A percentile compares a stretch with the other conserved stretches of the same genome.
phyloP scores from a whole-genome alignment of 306 rosid species.

The Arachis stenosperma region DNA sequence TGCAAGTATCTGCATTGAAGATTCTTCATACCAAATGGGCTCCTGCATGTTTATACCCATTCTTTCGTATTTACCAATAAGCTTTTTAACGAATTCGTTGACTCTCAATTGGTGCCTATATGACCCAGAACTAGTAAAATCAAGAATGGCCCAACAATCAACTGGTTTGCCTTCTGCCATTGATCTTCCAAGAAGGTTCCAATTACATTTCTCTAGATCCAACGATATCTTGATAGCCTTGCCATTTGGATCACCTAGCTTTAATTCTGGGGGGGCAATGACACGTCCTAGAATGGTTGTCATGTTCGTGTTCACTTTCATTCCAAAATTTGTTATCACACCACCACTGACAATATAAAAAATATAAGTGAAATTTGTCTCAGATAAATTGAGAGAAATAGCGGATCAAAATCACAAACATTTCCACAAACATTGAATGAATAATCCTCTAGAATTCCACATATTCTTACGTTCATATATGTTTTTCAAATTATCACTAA shows the following conservation, averaged over 20 bases:
- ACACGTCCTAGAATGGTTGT: slow-evolving; percentile 64
- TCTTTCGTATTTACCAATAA: slow-evolving; percentile 48
- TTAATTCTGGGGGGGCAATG: slow-evolving; percentile 71
- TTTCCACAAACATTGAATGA: slow-evolving; percentile 13
- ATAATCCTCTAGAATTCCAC: background rate
- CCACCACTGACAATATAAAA: slow-evolving; percentile 56
- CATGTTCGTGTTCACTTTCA: slow-evolving; percentile 60
- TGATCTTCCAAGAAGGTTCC: slow-evolving; percentile 68
- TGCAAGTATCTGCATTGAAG: slow-evolving; percentile 54
- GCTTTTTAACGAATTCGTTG: slow-evolving; percentile 48
- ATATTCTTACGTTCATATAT: slow-evolving; percentile 17
- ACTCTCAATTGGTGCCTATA: slow-evolving; percentile 28
- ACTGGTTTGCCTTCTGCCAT: slow-evolving; percentile 66
- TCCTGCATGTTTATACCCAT: slow-evolving; percentile 67
- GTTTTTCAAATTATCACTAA: slow-evolving; percentile 6
- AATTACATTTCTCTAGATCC: slow-evolving; percentile 67
- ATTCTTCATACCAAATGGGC: slow-evolving; percentile 44
- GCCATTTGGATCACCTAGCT: slow-evolving; percentile 60
- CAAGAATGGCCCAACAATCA: slow-evolving; percentile 64
- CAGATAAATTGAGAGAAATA: background rate
- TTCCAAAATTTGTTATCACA: slow-evolving; percentile 58
- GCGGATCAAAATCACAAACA: slow-evolving; percentile 9
- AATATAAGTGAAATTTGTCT: slow-evolving; percentile 19
- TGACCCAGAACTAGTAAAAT: slow-evolving; percentile 47
- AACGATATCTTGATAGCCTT: slow-evolving; percentile 42